Base-by-base conservation (phyloP, 2,329 filamentous ascomycete species). In the Diaporthe ilicicola region DNA sequence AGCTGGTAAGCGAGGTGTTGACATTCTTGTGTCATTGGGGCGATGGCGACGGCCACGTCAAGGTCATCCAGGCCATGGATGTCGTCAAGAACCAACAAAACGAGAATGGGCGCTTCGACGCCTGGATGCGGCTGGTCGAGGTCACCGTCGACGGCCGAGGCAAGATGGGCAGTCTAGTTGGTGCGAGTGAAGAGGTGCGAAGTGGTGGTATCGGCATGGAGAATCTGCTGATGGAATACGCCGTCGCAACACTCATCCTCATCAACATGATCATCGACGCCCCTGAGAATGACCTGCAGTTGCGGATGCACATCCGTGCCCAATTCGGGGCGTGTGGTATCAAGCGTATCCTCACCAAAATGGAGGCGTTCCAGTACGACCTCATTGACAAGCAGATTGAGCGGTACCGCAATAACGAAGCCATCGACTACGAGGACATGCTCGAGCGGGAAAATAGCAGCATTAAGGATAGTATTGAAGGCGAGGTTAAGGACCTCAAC, bases 201-300 rank as follows among this genome's bases (percentile, higher is more conserved):
- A 97, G 93, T 77, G 96, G 96, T 74, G 96, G 96, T 74, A 97
- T 98, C 78, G 96, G 96, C 80, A 97, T 98, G 92, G 96, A 99
- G 87, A 98, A 98, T 82, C 86, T 98, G 77, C 88, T 99, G 67
- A 98, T 99, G 96, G 96, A 99, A 87, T 99, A 99, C 79, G 95
- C 95, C 48, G 94, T 98, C 61, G 94, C 95, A 42, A 97, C 95
- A 2, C 89, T 99, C 78, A 94, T 98, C 79, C 87, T 99, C 78
- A 90, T 98, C 86, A 99, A 98, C 84, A 97, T 97, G 92, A 89
- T 98, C 76, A 91, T 99, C 73, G 96, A 98, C 82, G 94, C 94
- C 3, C 93, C 95, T 0, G 93, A 97, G 78, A 89, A 90, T 76
- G 96, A 99, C 78, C 85, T 99, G 75, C 94, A 97, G 82, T 85